Conservation (phyloP, 2,329 filamentous ascomycete genomes). For the Diaporthe sp. region DNA sequence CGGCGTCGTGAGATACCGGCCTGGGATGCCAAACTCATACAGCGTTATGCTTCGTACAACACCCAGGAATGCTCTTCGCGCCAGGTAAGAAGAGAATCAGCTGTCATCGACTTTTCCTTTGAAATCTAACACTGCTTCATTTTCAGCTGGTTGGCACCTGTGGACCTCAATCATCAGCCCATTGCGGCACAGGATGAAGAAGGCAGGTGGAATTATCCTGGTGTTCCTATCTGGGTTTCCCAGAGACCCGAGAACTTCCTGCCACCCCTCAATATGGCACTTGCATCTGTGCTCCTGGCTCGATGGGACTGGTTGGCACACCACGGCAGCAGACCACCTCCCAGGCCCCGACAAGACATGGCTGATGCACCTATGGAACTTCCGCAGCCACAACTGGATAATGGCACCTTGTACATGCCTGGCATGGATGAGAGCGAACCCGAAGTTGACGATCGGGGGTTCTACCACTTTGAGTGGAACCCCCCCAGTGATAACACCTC, state of each 20-base stretch:
- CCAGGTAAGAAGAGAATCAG: neutral
- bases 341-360: neutral
- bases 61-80: neutral
- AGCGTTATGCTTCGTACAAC: neutral
- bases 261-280: neutral
- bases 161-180: neutral
- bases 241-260: conserved; percentile 4
- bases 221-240: conserved; percentile 1
- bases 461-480: neutral
- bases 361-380: neutral
- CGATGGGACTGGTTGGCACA: neutral
- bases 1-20: conserved; percentile 1
- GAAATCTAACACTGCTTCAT: neutral
- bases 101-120: too few species aligned
- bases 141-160: conserved; percentile 12
- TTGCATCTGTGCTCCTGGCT: neutral
- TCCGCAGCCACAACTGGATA: neutral
- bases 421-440: neutral
- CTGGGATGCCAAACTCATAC: neutral
- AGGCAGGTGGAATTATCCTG: conserved; percentile 5
- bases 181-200: neutral
- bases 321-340: neutral
- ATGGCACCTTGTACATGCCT: neutral
- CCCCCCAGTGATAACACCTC: too few species aligned
- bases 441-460: neutral